These are phyloP conservation scores for Pelargonium myrrhifolium DNA, from an alignment of 441 rosid genomes.

Conservation along the genomic window DNA sequence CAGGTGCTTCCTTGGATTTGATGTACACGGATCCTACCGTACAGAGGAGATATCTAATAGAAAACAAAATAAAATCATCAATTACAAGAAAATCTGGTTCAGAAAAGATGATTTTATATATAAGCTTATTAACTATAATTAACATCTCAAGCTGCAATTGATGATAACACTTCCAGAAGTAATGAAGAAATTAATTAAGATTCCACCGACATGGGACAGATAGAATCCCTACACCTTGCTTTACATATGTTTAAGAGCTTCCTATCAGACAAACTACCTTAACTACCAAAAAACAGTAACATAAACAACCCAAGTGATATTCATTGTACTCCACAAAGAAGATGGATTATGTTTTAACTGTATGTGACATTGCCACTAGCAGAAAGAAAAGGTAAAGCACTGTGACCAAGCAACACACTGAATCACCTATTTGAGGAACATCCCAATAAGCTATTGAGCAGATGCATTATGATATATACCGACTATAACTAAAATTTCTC, in stretches of 20 bases:
- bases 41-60: conserved; percentile 59
- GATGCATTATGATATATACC: not conserved
- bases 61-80: conserved; percentile 13
- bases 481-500: not conserved
- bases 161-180: not conserved
- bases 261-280: no score
- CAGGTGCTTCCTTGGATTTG: conserved; percentile 77
- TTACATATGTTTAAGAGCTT: no score
- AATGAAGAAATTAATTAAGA: not conserved
- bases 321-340: not conserved
- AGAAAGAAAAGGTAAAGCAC: not conserved
- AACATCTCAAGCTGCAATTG: not conserved
- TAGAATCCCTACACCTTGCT: no score
- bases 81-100: not conserved
- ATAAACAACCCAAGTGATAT: not conserved
- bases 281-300: not conserved
- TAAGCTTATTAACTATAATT: not conserved
- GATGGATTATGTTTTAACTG: not conserved
- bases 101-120: not conserved
- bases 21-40: conserved; percentile 76
- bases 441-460: not conserved
- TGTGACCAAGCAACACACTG: not conserved
- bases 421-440: not conserved
- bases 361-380: not conserved
- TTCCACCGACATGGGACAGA: not conserved